Conservation (phyloP, 306 rosid genomes). For the Acacia acuminata region DNA sequence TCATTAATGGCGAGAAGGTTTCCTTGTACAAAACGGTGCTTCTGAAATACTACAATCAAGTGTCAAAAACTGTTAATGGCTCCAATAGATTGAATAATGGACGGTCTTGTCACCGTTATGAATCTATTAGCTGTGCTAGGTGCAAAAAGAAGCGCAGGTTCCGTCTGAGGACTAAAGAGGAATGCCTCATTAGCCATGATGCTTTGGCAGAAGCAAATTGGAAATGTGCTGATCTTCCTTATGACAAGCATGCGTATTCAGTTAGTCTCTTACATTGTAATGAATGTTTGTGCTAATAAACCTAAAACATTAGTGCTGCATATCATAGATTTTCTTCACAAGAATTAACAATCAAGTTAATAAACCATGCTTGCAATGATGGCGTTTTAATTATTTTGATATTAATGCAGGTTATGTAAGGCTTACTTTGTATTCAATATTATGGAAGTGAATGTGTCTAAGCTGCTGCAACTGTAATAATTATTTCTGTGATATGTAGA, state of each 20-base stretch:
- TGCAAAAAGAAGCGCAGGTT: conserved; percentile 93
- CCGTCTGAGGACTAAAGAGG: conserved; percentile 88
- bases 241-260: conserved; percentile 76
- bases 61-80: conserved; percentile 63
- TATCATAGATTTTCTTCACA: neutral
- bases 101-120: conserved; percentile 80
- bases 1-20: conserved; percentile 87
- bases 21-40: conserved; percentile 79
- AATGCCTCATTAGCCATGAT: conserved; percentile 87
- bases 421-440: neutral
- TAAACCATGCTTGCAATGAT: conserved; percentile 16
- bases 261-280: neutral
- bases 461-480: neutral
- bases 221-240: conserved; percentile 84
- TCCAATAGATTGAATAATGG: conserved; percentile 72
- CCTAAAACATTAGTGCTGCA: neutral
- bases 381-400: neutral
- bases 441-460: neutral
- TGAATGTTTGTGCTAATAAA: neutral
- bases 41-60: conserved; percentile 90
- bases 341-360: neutral
- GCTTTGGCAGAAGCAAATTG: conserved; percentile 78
- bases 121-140: conserved; percentile 70
- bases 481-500: neutral
- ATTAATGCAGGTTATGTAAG: conserved; percentile 9